A percentile compares a stretch with the other conserved stretches of the same genome.
Evolutionary conservation across 1,139 yeast species (phyloP).

Genomic region (Magnusiomyces fungicola): DNA sequence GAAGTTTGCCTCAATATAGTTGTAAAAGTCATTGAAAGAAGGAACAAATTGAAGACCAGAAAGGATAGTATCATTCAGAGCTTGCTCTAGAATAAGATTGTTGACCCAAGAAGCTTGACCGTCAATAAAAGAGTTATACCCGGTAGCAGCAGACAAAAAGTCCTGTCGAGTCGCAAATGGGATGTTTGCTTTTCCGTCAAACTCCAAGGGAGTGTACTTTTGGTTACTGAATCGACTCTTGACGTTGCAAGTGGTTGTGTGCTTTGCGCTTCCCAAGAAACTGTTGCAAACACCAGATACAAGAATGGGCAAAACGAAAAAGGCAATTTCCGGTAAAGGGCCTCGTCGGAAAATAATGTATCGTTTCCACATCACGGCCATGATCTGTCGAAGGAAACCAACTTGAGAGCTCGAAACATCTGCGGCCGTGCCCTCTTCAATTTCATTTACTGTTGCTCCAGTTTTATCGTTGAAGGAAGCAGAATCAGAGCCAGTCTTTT

Average conservation of each 20-base stretch:
- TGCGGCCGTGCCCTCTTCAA: background rate
- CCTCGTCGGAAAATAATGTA: conserved; percentile 26
- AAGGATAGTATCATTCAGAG: conserved; percentile 7
- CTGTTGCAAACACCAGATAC: conserved; percentile 29
- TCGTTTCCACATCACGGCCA: conserved; percentile 30
- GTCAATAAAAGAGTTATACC: conserved; percentile 18
- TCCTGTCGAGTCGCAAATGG: conserved; percentile 19
- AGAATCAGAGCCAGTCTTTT: no score
- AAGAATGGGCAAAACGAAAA: conserved; percentile 27
- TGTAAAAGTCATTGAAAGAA: conserved; percentile 19
- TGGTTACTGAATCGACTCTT: conserved; percentile 15
- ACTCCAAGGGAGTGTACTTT: conserved; percentile 18
- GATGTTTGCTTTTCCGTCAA: conserved; percentile 11
- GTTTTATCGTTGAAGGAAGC: no score
- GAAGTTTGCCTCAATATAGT: conserved; percentile 21
- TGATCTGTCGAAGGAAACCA: conserved; percentile 24
- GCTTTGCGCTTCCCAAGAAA: conserved; percentile 17
- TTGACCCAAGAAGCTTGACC: conserved; percentile 17
- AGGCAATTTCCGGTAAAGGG: conserved; percentile 27
- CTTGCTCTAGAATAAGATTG: conserved; percentile 9
- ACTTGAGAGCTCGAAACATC: conserved; percentile 7
- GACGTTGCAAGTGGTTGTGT: background rate
- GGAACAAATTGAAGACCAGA: conserved; percentile 13
- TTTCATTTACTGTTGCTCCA: background rate
- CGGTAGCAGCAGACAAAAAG: conserved; percentile 13